Conservation (phyloP, 225 moss, liverwort and hornwort species). For the Polytrichum commune region DNA sequence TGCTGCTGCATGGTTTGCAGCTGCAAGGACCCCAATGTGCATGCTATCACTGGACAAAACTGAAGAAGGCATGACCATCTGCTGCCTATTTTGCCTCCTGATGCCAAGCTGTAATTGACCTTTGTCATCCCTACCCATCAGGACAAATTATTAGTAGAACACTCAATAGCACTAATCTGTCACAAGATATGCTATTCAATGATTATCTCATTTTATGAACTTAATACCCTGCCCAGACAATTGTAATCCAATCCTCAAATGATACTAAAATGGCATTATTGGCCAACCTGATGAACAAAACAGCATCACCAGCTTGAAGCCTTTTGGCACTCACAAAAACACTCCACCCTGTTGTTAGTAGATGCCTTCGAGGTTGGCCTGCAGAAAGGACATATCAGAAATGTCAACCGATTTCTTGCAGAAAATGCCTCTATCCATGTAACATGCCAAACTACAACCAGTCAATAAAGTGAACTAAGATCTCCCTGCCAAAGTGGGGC, state of each 20-base stretch:
- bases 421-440: too few species aligned
- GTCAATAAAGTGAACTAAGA: too few species aligned
- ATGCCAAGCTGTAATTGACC: conserved; percentile 89
- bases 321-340: conserved; percentile 63
- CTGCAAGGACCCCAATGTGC: conserved; percentile 55
- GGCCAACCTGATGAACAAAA: conserved; percentile 48
- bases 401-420: too few species aligned
- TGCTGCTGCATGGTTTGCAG: conserved; percentile 82
- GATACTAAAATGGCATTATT: background rate
- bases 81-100: conserved; percentile 86
- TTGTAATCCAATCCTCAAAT: background rate
- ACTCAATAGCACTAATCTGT: background rate
- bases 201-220: too few species aligned
- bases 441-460: too few species aligned
- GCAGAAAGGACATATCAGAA: conserved; percentile 1
- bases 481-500: too few species aligned
- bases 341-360: conserved; percentile 62
- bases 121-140: conserved; percentile 68
- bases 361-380: conserved; percentile 58
- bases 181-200: background rate
- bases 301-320: conserved; percentile 60
- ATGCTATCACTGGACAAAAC: conserved; percentile 56
- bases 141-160: too few species aligned
- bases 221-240: too few species aligned
- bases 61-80: conserved; percentile 66